A percentile compares a stretch with the other conserved stretches of the same genome.
Evolutionary conservation across 202 grass and related monocot genomes (phyloP).

Genomic region (Bolboschoenoplectus hybrid): DNA sequence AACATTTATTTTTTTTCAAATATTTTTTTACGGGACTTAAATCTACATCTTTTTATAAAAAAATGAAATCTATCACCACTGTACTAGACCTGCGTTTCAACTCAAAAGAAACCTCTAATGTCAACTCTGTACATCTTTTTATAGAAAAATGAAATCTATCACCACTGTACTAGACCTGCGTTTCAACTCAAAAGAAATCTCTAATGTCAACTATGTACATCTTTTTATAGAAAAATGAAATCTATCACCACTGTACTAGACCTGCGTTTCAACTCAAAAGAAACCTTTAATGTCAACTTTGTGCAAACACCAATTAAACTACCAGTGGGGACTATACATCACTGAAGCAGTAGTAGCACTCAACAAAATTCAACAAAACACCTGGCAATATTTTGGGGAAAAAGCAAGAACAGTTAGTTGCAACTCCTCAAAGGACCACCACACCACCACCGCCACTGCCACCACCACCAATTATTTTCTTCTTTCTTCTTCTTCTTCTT

Average conservation of each 20-base stretch:
- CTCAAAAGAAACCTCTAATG: not conserved
- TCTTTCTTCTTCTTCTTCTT: not conserved
- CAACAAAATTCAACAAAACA: not conserved
- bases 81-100: no score
- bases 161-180: no score
- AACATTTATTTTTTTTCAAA: no score
- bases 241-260: no score
- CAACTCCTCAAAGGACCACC: conserved; percentile 14
- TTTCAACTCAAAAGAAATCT: no score
- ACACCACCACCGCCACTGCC: not conserved
- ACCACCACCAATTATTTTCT: not conserved
- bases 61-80: no score
- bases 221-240: no score
- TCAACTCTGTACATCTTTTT: conserved; percentile 12
- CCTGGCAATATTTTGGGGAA: not conserved
- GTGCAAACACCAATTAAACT: not conserved
- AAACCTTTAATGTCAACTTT: conserved; percentile 12
- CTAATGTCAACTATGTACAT: no score
- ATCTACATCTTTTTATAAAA: no score
- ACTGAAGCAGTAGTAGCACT: not conserved
- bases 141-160: no score
- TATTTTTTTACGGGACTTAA: no score
- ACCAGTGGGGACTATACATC: conserved; percentile 1
- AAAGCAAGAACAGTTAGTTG: conserved; percentile 22
- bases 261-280: no score